Conservation (phyloP, 768 basidiomycete genomes). For the Hericium rajendrae region DNA sequence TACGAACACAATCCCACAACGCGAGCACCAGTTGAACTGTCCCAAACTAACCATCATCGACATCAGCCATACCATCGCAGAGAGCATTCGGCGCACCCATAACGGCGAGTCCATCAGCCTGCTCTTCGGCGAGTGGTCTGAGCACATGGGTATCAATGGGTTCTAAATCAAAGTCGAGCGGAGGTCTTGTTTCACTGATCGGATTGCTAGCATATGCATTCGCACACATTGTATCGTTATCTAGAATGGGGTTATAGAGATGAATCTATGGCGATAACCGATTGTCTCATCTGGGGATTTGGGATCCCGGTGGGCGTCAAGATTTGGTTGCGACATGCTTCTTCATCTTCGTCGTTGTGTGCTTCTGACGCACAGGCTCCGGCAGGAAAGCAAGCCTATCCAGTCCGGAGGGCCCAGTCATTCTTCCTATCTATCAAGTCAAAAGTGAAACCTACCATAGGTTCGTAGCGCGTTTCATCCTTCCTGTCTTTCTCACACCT, state of each 20-base stretch:
- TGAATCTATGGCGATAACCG: too few species aligned
- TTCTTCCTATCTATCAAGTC: too few species aligned
- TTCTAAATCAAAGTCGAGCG: background rate
- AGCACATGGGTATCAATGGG: constrained; percentile 25
- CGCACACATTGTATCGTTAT: background rate
- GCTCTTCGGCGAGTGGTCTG: constrained; percentile 78
- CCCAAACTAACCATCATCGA: constrained; percentile 85
- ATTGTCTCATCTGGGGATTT: too few species aligned
- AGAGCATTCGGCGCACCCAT: constrained; percentile 91
- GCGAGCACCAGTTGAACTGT: constrained; percentile 47
- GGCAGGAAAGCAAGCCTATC: too few species aligned
- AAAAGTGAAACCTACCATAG: too few species aligned
- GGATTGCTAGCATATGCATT: background rate
- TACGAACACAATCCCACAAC: constrained; percentile 92
- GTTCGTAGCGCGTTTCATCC: too few species aligned
- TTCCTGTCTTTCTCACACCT: too few species aligned
- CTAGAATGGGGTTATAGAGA: background rate
- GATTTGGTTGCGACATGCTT: too few species aligned
- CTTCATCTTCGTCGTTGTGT: too few species aligned
- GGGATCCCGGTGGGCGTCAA: too few species aligned
- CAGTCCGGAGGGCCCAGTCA: too few species aligned
- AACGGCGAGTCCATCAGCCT: constrained; percentile 90
- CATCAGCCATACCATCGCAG: constrained; percentile 84
- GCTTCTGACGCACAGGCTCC: too few species aligned
- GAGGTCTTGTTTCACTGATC: background rate